phyloP scores from a whole-genome alignment of 768 basidiomycete genomes.

The Tylopilus vinaceipallidus region DNA sequence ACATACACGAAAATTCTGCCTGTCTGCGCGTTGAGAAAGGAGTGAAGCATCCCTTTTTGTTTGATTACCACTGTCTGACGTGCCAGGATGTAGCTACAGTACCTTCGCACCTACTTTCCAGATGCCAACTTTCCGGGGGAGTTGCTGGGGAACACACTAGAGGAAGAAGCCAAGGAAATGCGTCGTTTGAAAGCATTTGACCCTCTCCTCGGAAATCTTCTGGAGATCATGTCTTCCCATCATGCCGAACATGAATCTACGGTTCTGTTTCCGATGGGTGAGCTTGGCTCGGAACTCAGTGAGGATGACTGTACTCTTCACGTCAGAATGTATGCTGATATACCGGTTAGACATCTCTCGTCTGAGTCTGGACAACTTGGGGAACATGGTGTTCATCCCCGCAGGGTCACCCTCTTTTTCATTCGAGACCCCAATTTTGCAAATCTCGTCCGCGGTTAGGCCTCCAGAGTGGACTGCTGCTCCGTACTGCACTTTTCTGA shows the following conservation, averaged over 20 bases:
- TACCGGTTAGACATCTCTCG: slow-evolving; percentile 48
- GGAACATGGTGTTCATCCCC: slow-evolving; percentile 30
- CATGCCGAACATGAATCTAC: slow-evolving; percentile 28
- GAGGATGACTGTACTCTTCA: slow-evolving; percentile 20
- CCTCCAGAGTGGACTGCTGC: slow-evolving; percentile 13
- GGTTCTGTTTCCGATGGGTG: slow-evolving; percentile 64
- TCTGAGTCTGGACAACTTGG: slow-evolving; percentile 23
- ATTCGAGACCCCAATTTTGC: slow-evolving; percentile 70
- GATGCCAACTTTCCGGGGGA: slow-evolving; percentile 75
- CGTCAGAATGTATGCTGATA: slow-evolving; percentile 2
- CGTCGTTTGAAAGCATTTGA: slow-evolving; percentile 47
- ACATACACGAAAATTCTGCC: slow-evolving; percentile 32
- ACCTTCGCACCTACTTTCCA: slow-evolving; percentile 67
- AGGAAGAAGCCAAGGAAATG: slow-evolving; percentile 40
- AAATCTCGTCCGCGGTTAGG: slow-evolving; percentile 44
- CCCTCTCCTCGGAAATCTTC: slow-evolving; percentile 52
- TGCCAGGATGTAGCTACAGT: slow-evolving; percentile 52
- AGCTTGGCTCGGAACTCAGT: slow-evolving; percentile 61
- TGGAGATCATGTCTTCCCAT: slow-evolving; percentile 41
- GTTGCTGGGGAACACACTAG: slow-evolving; percentile 56
- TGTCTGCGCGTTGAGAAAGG: slow-evolving; percentile 63
- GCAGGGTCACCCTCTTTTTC: slow-evolving; percentile 39
- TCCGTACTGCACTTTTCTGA: slow-evolving; percentile 25
- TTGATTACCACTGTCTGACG: background rate
- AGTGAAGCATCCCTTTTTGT: slow-evolving; percentile 38